These are phyloP conservation scores for Claviceps humidiphila DNA, from an alignment of 2,329 filamentous ascomycete species.

Conservation along the genomic window DNA sequence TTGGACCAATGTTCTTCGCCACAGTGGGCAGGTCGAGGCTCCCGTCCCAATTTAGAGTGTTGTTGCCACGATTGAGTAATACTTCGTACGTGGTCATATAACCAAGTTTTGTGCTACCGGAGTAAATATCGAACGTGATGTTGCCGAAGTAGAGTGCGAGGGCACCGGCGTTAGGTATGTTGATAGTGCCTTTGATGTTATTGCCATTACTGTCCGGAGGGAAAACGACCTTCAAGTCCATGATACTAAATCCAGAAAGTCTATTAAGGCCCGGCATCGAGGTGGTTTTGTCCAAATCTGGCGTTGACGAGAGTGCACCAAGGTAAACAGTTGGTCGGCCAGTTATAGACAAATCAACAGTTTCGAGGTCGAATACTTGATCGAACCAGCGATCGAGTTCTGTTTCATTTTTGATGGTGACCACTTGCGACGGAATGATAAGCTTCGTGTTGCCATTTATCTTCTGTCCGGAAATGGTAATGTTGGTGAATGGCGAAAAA, in stretches of 20 bases:
- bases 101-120: conserved; percentile 26
- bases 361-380: conserved; percentile 24
- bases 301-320: conserved; percentile 23
- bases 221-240: conserved; percentile 25
- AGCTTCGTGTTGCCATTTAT: conserved; percentile 25
- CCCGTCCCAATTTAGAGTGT: conserved; percentile 26
- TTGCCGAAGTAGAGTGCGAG: conserved; percentile 32
- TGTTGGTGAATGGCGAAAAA: conserved; percentile 11
- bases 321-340: conserved; percentile 25
- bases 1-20: conserved; percentile 25
- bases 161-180: conserved; percentile 30
- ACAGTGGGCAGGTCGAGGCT: conserved; percentile 27
- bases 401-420: conserved; percentile 23
- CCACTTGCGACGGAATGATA: conserved; percentile 19
- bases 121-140: conserved; percentile 29
- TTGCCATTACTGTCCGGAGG: conserved; percentile 24
- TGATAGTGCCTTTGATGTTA: conserved; percentile 29
- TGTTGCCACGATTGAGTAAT: conserved; percentile 28
- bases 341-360: conserved; percentile 23
- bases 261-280: conserved; percentile 25
- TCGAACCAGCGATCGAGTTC: conserved; percentile 28
- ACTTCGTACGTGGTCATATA: conserved; percentile 25
- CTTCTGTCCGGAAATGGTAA: conserved; percentile 9
- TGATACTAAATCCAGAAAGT: conserved; percentile 24
- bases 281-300: conserved; percentile 28